Evolutionary conservation across 2,329 filamentous ascomycete species (phyloP), one percentile per base, ranked within the genome.

Genomic region (Eutypa lata): DNA sequence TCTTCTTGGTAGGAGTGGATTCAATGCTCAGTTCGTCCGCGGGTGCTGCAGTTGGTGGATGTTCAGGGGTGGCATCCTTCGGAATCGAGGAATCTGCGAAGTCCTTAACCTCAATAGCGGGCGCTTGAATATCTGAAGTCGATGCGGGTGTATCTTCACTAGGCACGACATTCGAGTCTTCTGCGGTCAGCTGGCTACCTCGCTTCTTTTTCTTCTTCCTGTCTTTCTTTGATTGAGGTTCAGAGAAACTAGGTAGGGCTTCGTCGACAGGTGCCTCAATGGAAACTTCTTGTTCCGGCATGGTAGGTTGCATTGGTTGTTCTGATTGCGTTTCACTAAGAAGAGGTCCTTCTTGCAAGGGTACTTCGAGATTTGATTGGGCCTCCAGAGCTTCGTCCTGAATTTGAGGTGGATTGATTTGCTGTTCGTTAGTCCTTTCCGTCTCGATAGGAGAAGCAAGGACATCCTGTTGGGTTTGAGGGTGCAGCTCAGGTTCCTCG

Each of bases 131-230:
- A 13, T 44, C 51, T 14, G 51, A 47, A 47, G 19, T 13, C 7
- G 49, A 42, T 33, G 55, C 54, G 11, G 56, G 42, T 28, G 28
- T 28, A 6, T 47, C 54, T 22, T 48, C 48, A 48, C 21, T 47
- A 47, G 49, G 43, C 24, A 35, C 48, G 24, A 51, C 43, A 19
- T 40, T 24, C 13, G n/a, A 18, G 46, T 54, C 51, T n/a, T 63
- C 57, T 6, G 35, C 26, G 11, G 50, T 6, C 37, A 50, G 21
- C 19, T 52, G 50, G 45, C 53, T 56, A 50, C 48, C 47, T 26
- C 53, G 55, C 48, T 56, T 54, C 53, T 61, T 56, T 50, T 61
- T 60, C 45, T 63, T 60, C 52, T 63, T n/a, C n/a, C n/a, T 61
- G n/a, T 59, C 57, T 49, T 61, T 61, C 52, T 63, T 57, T 11